Evolutionary conservation across 1,139 yeast genomes (phyloP), one percentile per base, ranked within the genome.

Genomic region (Pichia sp.): DNA sequence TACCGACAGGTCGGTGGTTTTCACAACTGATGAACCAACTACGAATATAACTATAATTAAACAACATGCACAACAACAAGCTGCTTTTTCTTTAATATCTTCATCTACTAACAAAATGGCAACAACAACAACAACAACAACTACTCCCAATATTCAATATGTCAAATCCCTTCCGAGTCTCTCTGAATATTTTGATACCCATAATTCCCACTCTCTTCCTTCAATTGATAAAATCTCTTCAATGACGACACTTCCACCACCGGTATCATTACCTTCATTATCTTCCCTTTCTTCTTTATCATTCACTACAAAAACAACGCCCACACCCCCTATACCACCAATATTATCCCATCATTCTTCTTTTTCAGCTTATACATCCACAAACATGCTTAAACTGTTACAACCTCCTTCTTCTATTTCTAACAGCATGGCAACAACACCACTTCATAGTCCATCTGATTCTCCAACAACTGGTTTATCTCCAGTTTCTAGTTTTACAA

Each of bases 111-210:
- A 26, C 15, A 35, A 25, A 7, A 3, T 20, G n/a, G n/a, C n/a
- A n/a, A n/a, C n/a, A n/a, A n/a, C n/a, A n/a, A n/a, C n/a, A n/a
- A n/a, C n/a, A n/a, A n/a, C n/a, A n/a, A n/a, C n/a, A 13, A 28
- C 29, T 5, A 27, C 14, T 22, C 22, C 31, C 15, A 35, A 25
- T 13, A 3, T 20, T n/a, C 35, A 36, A 28, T 33, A 29, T 34
- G 74, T 79, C 10, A 75, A 72, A 55, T 78, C 85, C 1, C 67
- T 81, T 31, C 88, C 88, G 2, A 73, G 85, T 4, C 64, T 80
- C 40, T 68, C 82, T 0, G 78, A 79, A 34, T 80, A 75, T 61
- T 80, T 80, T 50, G 30, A 35, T n/a, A 7, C 19, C 29, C 6
- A 33, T 13, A n/a, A 29, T n/a, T 15, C 37, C 6, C 9, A 26